Conservation (phyloP, 1,284 basidiomycete genomes). For the Trichosporon coremiiforme region DNA sequence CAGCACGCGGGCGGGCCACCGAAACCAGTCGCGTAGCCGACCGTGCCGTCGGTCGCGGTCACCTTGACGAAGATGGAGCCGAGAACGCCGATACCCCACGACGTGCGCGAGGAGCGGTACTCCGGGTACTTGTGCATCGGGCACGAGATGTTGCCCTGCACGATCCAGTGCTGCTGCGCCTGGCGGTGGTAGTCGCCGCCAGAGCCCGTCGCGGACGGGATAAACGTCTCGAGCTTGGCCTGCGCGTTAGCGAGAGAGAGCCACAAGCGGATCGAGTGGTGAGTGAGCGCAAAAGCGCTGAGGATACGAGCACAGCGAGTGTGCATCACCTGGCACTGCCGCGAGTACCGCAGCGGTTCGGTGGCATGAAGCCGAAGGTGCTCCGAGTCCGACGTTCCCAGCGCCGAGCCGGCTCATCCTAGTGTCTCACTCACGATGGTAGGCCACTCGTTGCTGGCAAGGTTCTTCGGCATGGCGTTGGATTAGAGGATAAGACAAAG, state of each 20-base stretch:
- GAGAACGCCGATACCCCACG: slow-evolving; percentile 57
- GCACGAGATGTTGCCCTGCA: slow-evolving; percentile 55
- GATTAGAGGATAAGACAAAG: neutral
- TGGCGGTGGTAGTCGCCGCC: slow-evolving; percentile 62
- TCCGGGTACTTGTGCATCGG: slow-evolving; percentile 60
- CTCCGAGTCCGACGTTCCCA: no score
- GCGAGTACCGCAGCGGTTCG: no score
- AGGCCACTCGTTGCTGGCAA: slow-evolving; percentile 27
- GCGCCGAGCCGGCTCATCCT: neutral
- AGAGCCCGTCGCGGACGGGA: slow-evolving; percentile 55
- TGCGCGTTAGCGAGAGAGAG: slow-evolving; percentile 28
- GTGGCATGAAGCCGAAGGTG: no score
- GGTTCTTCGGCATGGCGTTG: slow-evolving; percentile 25
- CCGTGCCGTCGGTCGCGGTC: slow-evolving; percentile 60
- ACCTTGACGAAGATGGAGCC: slow-evolving; percentile 61
- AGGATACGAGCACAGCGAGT: no score
- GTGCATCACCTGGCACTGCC: no score
- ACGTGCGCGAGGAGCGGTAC: slow-evolving; percentile 59
- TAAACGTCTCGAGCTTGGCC: slow-evolving; percentile 57
- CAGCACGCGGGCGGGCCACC: slow-evolving; percentile 63
- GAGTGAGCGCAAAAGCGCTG: no score
- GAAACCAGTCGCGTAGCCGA: slow-evolving; percentile 61
- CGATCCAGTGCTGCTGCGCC: slow-evolving; percentile 54
- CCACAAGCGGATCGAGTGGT: neutral
- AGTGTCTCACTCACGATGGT: slow-evolving; percentile 28